These are phyloP conservation scores for Puccinia triticina DNA, from an alignment of 1,284 basidiomycete species.

Conservation along the genomic window DNA sequence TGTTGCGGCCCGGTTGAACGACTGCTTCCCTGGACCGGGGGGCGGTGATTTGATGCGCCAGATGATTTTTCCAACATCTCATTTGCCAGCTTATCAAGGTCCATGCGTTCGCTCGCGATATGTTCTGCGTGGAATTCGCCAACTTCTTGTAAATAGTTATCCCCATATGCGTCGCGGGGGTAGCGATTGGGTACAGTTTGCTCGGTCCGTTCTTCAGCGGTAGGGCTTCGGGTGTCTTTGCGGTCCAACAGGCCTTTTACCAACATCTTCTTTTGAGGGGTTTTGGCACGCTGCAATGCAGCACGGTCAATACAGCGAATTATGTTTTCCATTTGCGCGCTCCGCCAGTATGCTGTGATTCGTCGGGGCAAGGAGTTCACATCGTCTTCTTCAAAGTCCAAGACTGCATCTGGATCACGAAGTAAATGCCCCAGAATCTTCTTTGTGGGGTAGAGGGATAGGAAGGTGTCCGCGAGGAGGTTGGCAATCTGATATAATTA, in stretches of 20 bases:
- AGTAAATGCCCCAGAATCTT: slow-evolving; percentile 14
- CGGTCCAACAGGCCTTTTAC: slow-evolving; percentile 1
- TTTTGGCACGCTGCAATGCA: not conserved
- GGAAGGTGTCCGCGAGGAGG: not conserved
- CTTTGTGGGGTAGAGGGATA: not conserved
- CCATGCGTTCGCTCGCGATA: not conserved
- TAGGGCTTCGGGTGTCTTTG: not conserved
- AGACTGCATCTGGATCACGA: slow-evolving; percentile 14
- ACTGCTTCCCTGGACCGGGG: slow-evolving; percentile 1
- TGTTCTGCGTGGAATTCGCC: slow-evolving; percentile 1
- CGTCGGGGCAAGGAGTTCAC: not conserved
- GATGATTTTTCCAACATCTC: not conserved
- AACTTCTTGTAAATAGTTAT: not conserved
- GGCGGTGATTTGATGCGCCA: not conserved
- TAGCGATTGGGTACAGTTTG: not conserved
- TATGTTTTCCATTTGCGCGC: not conserved
- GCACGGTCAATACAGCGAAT: not conserved
- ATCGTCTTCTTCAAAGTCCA: slow-evolving; percentile 2
- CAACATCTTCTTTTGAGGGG: slow-evolving; percentile 11
- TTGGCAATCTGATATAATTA: slow-evolving; percentile 10
- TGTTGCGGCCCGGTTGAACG: not conserved
- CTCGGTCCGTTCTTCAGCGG: not conserved
- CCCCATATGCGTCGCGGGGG: not conserved
- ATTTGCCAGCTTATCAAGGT: not conserved
- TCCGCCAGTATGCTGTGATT: slow-evolving; percentile 2